Evolutionary conservation across 257 asterid species (phyloP), one percentile per base, ranked within the genome.

Genomic region (Salvia rosmarinus): DNA sequence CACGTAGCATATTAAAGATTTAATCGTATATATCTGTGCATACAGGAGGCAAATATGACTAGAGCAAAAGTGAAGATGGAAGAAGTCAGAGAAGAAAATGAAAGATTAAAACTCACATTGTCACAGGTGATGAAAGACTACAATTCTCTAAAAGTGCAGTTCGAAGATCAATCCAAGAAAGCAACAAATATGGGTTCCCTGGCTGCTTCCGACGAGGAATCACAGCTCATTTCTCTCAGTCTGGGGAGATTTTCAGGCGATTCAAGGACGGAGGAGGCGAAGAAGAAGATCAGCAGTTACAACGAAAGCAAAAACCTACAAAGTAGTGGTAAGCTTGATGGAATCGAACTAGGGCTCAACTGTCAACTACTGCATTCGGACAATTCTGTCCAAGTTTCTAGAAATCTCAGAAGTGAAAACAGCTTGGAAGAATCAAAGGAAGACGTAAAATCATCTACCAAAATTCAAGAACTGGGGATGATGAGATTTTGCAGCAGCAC

Each of bases 81-180:
- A 65, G 57, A 79, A 64, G 80, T 78, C n/a, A 79, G 82, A 61
- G 77, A 82, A 76, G 89, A 85, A 74, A 85, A 85, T 13, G 72
- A 78, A 65, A 76, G 74, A 34, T 32, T 85, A 62, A 85, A 80
- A 32, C 0, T 5, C 21, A 64, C 71, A 21, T 1, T 85, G 25
- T 81, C 83, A 11, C 82, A 77, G 35, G 69, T 74, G n/a, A 20
- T 76, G 67, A 69, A 74, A 64, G 76, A 80, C 49, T 85, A 78
- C 20, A 30, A 73, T 16, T 83, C 81, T 43, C 52, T 83, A 13
- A 72, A 83, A 43, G 77, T 44, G 73, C 75, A 79, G 14, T 71
- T 77, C 77, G 64, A 81, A 12, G 76, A 75, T 17, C 20, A 60
- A 21, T 57, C 71, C 43, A 58, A 66, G 57, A 67, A 62, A 62